Percentiles rank a stretch among this genome's conserved stretches.
Evolutionary conservation across 1,284 basidiomycete species (phyloP).

Genomic region (Thecaphora frezii): DNA sequence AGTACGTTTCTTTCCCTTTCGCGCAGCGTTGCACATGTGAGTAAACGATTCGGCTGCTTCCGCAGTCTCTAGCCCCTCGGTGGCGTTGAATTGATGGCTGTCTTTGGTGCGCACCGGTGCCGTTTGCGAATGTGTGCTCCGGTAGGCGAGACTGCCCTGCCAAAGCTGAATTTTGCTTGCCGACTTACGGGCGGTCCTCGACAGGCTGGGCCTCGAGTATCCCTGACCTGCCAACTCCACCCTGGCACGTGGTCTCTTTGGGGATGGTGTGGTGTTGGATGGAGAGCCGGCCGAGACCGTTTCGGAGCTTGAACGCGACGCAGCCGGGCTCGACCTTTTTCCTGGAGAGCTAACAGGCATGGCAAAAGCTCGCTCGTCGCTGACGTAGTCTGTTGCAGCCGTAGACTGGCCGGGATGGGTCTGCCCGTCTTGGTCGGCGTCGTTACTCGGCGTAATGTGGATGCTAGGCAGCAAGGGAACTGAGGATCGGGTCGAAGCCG

Average conservation of each 20-base stretch:
- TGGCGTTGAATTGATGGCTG: constrained; percentile 3
- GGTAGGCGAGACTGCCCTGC: constrained; percentile 31
- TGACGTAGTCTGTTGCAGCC: too few relatives aligned
- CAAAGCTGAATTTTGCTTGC: constrained; percentile 25
- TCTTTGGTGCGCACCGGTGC: constrained; percentile 17
- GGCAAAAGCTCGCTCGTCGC: too few relatives aligned
- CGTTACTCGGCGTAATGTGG: neutral
- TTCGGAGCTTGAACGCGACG: too few relatives aligned
- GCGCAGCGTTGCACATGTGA: constrained; percentile 8
- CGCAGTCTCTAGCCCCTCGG: constrained; percentile 8
- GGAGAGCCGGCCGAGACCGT: too few relatives aligned
- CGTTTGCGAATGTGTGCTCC: constrained; percentile 21
- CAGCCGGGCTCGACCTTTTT: too few relatives aligned
- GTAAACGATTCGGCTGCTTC: constrained; percentile 12
- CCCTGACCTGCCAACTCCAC: neutral
- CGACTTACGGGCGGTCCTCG: neutral
- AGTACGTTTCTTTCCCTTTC: constrained; percentile 15
- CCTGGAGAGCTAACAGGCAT: too few relatives aligned
- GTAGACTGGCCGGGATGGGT: too few relatives aligned
- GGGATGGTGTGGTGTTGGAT: neutral
- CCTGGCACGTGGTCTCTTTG: neutral
- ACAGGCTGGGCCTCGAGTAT: neutral
- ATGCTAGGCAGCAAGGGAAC: neutral
- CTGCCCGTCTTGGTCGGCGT: neutral
- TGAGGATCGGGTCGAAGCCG: too few relatives aligned